Evolutionary conservation across 2,329 filamentous ascomycete species (phyloP), one percentile per base, ranked within the genome.

Genomic region (Ophiostoma pallidulum): DNA sequence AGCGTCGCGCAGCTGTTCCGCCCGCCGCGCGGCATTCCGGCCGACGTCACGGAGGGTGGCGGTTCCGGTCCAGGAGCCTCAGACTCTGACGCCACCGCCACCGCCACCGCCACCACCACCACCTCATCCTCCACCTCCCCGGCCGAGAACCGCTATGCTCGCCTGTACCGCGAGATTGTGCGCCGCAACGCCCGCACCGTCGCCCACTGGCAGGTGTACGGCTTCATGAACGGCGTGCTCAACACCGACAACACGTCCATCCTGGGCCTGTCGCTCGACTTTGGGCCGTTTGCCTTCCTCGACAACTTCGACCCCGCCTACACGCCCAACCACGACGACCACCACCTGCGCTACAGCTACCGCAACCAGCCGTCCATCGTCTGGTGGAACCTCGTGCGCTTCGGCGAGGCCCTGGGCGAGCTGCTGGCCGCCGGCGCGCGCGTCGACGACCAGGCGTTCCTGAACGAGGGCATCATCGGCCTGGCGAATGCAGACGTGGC

Each of bases 221-320:
- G 88, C n/a, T 98, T 98, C 68, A 97, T 94, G 75, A 98, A 98
- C 59, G 92, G 92, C 39, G 92, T 98, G 4, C 72, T 98, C 49
- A 98, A 98, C 66, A 97, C 92, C 0, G 92, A 98, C 62, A 98
- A 98, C 63, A 98, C 92, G 0, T 95, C 89, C 0, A 76, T 98
- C 43, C 82, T 82, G 47, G 92, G 92, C 0, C 69, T 98, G 0
- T 91, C 84, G 6, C 84, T 98, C 53, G 92, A 98, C 65, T 98
- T 90, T 61, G 92, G 92, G 0, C 92, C 92, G 0, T 98, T 98
- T 59, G 92, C 92, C 5, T 98, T 98, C 64, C 84, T 98, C 71
- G 92, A 98, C 63, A 89, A 90, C 60, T 98, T 97, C 59, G 91
- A 98, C 59, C 91, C 91, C 0, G 72, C 75, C 14, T 98, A 97